Conservation (phyloP, 257 asterid genomes). For the Craterostigma plantagineum region DNA sequence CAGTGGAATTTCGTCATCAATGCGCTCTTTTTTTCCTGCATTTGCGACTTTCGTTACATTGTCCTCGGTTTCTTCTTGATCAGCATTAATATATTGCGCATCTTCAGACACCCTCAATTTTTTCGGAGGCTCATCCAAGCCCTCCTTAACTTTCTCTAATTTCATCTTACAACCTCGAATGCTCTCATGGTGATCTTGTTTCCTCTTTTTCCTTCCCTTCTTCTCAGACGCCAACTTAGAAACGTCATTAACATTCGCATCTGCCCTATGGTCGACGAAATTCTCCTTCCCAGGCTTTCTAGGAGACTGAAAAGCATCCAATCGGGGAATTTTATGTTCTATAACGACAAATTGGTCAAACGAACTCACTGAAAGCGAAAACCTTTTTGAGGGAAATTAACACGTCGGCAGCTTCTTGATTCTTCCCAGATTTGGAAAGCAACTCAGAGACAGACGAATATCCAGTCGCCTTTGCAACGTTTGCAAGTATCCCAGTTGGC, state of each 20-base stretch:
- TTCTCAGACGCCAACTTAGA: conserved; percentile 1
- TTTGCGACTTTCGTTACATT: conserved; percentile 1
- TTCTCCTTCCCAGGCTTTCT: conserved; percentile 25
- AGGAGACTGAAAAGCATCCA: conserved; percentile 5
- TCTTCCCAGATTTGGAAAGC: conserved; percentile 1
- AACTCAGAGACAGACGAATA: conserved; percentile 26
- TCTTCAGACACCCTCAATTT: too few relatives aligned
- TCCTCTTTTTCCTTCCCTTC: conserved; percentile 13
- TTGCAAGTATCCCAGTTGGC: conserved; percentile 53
- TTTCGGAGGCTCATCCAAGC: not conserved
- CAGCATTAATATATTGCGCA: too few relatives aligned
- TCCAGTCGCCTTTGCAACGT: conserved; percentile 39
- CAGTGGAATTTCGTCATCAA: conserved; percentile 8
- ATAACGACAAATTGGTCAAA: not conserved
- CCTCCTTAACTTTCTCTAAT: not conserved
- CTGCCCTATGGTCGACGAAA: conserved; percentile 12
- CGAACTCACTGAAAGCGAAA: conserved; percentile 8
- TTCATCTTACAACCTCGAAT: too few relatives aligned
- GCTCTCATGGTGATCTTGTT: too few relatives aligned
- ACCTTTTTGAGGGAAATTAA: conserved; percentile 13
- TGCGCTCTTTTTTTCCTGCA: not conserved
- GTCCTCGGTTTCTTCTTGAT: too few relatives aligned
- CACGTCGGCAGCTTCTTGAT: not conserved
- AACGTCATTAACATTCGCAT: conserved; percentile 2
- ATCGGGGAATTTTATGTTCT: not conserved